Evolutionary conservation across 352 stramenopile species (phyloP).

Genomic region (Phytophthora citricola): DNA sequence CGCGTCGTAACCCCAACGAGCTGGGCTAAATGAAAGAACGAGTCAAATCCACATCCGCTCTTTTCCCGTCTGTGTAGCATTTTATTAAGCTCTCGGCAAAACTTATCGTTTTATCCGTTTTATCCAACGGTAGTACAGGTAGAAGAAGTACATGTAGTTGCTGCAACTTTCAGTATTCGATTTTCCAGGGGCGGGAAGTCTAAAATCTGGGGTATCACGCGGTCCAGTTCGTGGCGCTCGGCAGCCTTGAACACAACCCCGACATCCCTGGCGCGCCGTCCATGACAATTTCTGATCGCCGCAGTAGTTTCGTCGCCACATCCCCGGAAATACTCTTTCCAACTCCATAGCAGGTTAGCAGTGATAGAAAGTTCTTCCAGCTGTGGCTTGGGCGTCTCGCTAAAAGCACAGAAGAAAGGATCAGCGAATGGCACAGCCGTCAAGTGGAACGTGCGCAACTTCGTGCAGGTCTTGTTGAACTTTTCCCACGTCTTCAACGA

Average conservation of each 20-base stretch:
- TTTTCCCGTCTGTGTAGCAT: slow-evolving; percentile 6
- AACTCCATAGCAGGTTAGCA: slow-evolving; percentile 38
- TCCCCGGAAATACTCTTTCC: slow-evolving; percentile 29
- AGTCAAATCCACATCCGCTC: slow-evolving; percentile 40
- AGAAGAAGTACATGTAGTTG: no score
- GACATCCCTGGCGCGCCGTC: no score
- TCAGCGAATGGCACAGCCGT: slow-evolving; percentile 28
- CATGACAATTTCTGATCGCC: no score
- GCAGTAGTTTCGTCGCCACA: not conserved
- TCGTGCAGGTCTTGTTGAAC: slow-evolving; percentile 26
- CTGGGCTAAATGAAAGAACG: slow-evolving; percentile 51
- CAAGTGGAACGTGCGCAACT: slow-evolving; percentile 31
- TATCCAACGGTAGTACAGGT: no score
- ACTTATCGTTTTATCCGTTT: no score
- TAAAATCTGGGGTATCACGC: no score
- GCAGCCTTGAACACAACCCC: no score
- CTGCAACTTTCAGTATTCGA: no score
- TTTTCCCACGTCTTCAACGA: slow-evolving; percentile 25
- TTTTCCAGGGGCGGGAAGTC: no score
- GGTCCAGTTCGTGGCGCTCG: no score
- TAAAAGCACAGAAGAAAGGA: slow-evolving; percentile 42
- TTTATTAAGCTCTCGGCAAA: no score
- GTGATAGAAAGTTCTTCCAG: slow-evolving; percentile 25
- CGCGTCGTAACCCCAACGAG: slow-evolving; percentile 37
- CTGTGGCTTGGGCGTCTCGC: slow-evolving; percentile 29